A percentile compares a stretch with the other conserved stretches of the same genome.
phyloP scores from a whole-genome alignment of 768 basidiomycete species.

The Leccinum subtestaceum region DNA sequence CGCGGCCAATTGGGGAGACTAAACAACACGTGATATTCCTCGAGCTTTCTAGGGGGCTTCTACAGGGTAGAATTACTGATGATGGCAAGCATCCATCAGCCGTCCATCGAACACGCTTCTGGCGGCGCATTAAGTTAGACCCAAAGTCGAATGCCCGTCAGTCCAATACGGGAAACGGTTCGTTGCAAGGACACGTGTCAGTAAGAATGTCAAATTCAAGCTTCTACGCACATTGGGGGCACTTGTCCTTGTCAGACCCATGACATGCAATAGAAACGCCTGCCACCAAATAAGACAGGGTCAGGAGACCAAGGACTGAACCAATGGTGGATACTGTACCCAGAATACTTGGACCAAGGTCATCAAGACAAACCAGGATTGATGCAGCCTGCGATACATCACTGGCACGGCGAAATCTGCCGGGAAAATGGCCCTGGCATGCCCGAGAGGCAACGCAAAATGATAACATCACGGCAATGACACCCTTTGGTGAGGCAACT shows the following conservation, averaged over 20 bases:
- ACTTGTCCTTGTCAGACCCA: background rate
- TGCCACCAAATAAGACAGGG: background rate
- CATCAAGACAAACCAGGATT: slow-evolving; percentile 8
- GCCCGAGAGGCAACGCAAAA: slow-evolving; percentile 12
- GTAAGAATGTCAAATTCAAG: slow-evolving; percentile 1
- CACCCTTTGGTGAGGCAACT: slow-evolving; percentile 1
- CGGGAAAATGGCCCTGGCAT: slow-evolving; percentile 5
- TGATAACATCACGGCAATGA: slow-evolving; percentile 8
- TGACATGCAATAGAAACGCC: background rate
- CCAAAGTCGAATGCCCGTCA: background rate
- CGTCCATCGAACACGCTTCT: slow-evolving; percentile 1
- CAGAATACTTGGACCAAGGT: slow-evolving; percentile 12
- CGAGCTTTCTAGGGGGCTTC: slow-evolving; percentile 14
- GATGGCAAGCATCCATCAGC: background rate
- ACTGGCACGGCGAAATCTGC: slow-evolving; percentile 6
- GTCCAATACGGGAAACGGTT: slow-evolving; percentile 1
- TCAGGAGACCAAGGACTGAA: slow-evolving; percentile 7
- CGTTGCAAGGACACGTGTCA: slow-evolving; percentile 7
- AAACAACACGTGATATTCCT: slow-evolving; percentile 15
- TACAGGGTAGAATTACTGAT: slow-evolving; percentile 9
- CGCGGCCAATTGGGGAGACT: slow-evolving; percentile 18
- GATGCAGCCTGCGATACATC: slow-evolving; percentile 12
- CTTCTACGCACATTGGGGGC: background rate
- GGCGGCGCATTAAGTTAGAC: background rate
- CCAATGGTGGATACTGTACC: slow-evolving; percentile 8